phyloP scores from a whole-genome alignment of 495 filamentous ascomycete species.

The Aspergillus asperescens region DNA sequence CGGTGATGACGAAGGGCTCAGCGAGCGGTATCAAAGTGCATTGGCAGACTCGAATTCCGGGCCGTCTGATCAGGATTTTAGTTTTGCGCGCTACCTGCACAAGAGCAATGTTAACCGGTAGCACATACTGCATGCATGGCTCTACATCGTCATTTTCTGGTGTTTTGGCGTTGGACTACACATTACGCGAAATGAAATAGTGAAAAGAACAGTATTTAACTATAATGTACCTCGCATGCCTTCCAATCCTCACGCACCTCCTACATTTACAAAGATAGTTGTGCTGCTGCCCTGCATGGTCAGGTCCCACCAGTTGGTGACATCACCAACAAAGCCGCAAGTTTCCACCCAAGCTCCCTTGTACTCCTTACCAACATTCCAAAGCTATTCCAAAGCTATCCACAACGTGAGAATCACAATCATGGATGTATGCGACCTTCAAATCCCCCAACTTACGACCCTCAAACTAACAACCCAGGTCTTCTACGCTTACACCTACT shows the following conservation, averaged over 20 bases:
- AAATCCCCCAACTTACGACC: background rate
- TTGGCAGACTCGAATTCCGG: slow-evolving; percentile 28
- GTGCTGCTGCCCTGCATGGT: too few relatives aligned
- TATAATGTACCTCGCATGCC: background rate
- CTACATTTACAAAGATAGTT: background rate
- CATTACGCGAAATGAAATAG: background rate
- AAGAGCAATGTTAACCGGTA: slow-evolving; percentile 33
- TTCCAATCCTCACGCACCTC: background rate
- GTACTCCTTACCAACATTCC: background rate
- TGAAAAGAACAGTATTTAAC: background rate
- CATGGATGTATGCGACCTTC: slow-evolving; percentile 11
- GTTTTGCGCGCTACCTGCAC: slow-evolving; percentile 46
- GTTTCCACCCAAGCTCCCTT: background rate
- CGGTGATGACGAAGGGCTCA: slow-evolving; percentile 37
- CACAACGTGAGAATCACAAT: background rate
- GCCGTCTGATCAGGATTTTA: slow-evolving; percentile 39
- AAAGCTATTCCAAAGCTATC: background rate
- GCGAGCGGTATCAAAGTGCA: slow-evolving; percentile 43
- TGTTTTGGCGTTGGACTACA: slow-evolving; percentile 11
- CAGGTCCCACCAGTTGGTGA: background rate
- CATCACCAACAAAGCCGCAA: slow-evolving; percentile 3
- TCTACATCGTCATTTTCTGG: slow-evolving; percentile 16
- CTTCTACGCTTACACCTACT: slow-evolving; percentile 61
- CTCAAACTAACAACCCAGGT: slow-evolving; percentile 38
- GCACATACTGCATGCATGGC: slow-evolving; percentile 7